phyloP scores from a whole-genome alignment of 2,329 filamentous ascomycete genomes.

The Penicillium sp. region DNA sequence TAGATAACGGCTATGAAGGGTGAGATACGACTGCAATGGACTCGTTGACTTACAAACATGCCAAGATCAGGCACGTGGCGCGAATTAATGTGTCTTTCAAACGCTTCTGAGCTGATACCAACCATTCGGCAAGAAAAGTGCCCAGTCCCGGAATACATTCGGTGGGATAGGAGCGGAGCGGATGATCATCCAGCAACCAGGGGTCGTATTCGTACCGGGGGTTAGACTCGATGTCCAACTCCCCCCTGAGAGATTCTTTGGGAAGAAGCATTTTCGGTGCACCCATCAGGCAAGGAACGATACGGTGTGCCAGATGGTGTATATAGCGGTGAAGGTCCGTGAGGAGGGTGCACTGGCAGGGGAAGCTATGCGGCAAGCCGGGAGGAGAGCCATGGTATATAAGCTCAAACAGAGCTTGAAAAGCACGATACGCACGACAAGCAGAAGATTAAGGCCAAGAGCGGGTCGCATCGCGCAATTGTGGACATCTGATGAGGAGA shows the following conservation, averaged over 20 bases:
- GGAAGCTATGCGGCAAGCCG: background rate
- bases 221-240: constrained; percentile 4
- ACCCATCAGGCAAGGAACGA: constrained; percentile 1
- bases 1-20: background rate
- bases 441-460: background rate
- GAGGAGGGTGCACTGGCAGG: background rate
- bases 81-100: constrained; percentile 25
- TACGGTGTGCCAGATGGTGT: background rate
- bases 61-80: constrained; percentile 25
- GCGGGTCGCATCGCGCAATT: constrained; percentile 19
- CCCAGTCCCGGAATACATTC: constrained; percentile 30
- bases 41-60: constrained; percentile 17
- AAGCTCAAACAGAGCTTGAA: background rate
- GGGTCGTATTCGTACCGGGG: constrained; percentile 22
- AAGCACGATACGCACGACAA: background rate
- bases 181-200: constrained; percentile 35
- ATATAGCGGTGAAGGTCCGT: background rate
- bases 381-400: background rate
- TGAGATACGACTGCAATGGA: background rate
- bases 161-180: constrained; percentile 32
- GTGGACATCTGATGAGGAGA: constrained; percentile 6
- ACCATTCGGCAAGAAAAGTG: constrained; percentile 17
- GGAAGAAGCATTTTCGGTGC: constrained; percentile 2
- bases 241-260: background rate
- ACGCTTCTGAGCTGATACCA: constrained; percentile 10